Base-by-base conservation (phyloP, 1,284 basidiomycete genomes). In the Ceratobasidium sp. region DNA sequence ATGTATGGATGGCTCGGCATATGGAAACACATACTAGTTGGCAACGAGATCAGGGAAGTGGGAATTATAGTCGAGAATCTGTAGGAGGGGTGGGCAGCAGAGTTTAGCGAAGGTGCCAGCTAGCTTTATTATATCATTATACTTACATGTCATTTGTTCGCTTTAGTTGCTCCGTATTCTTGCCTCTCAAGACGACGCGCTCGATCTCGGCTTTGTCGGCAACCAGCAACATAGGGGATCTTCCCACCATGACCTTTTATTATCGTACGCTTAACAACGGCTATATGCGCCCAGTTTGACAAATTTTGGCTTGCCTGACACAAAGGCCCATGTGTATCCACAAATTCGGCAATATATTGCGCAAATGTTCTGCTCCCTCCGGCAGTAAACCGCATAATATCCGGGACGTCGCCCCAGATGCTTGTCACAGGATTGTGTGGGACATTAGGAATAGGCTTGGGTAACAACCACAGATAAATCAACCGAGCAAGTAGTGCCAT, bases 351-450 rank as follows among this genome's bases (percentile, higher is more conserved):
- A 12, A 70, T 21, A 32, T 70, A 58, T 10, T 59, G 53, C 5
- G 53, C 21, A 46, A 70, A 70, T 14, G 43, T 34, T 43, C 36
- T 70, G 10, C 34, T 32, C 10, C 52, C 65, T 12, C 21, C 43
- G 2, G 23, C 6, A 10, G 34, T 58, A 28, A 53, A 53, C 16
- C 52, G 32, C 58, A 43, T 43, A 14, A 70, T 58, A 2, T 30
- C 16, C 3, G 53, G 28, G 18, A 71, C 26, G 26, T 71, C 67
- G 18, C 67, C 67, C 67, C 43, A 59, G 39, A 71, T 60, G 32
- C 55, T 60, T 8, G 67, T 39, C 1, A 71, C 30, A 30, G 67
- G 55, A n/a, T 71, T 71, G 23, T 71, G 67, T 6, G 67, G 67
- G 23, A 71, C 46, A 18, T 43, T 30, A 18, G 67, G 55, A 34